Evolutionary conservation across 2,329 filamentous ascomycete genomes (phyloP).

Genomic region (Microdochium bolleyi): DNA sequence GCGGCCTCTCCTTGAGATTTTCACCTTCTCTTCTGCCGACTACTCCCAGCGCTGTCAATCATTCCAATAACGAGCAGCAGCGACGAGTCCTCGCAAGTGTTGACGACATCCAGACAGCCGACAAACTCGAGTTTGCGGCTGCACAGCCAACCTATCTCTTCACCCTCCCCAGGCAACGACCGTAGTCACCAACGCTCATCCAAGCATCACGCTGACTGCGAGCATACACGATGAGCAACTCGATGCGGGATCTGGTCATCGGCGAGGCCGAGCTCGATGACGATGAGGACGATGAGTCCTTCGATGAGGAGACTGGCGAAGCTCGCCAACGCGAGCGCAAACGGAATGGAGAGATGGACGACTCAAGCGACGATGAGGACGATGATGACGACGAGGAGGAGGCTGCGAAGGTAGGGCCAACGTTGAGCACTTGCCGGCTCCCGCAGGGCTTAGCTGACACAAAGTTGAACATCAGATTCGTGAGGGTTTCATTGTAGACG

Average conservation of each 20-base stretch:
- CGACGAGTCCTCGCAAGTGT: too few relatives aligned
- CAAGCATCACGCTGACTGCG: background rate
- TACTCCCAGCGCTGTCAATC: background rate
- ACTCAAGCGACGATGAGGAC: conserved; percentile 88
- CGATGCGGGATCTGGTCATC: conserved; percentile 71
- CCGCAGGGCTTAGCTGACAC: conserved; percentile 7
- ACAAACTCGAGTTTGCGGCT: too few relatives aligned
- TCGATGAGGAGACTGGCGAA: conserved; percentile 68
- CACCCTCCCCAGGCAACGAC: background rate
- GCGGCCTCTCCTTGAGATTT: background rate
- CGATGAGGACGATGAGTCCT: conserved; percentile 78
- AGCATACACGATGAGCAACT: conserved; percentile 47
- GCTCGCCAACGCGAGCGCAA: conserved; percentile 33
- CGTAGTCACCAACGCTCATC: background rate
- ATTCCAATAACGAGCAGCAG: background rate
- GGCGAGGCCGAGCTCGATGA: conserved; percentile 79
- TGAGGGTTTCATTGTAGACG: conserved; percentile 93
- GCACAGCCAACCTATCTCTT: background rate
- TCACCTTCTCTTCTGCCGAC: background rate
- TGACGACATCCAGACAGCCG: too few relatives aligned
- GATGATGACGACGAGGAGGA: conserved; percentile 89
- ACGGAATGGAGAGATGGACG: conserved; percentile 51
- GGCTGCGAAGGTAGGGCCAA: conserved; percentile 55
- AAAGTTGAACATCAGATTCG: conserved; percentile 52
- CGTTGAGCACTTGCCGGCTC: background rate